Evolutionary conservation across 345 rosid genomes (phyloP).

Genomic region (Citrus glauca): DNA sequence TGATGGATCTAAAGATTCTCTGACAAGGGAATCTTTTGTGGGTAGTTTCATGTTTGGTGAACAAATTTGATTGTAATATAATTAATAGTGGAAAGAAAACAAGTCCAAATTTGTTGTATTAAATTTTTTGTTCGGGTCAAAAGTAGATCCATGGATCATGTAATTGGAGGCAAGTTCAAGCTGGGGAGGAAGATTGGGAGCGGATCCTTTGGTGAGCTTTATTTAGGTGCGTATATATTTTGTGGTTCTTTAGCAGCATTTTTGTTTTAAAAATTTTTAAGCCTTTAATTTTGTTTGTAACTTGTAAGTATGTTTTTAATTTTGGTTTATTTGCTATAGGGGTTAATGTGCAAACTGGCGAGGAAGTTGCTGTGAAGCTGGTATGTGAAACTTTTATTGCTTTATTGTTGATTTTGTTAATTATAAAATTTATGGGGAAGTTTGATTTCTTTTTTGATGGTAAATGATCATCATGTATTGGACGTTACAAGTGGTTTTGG

Average conservation of each 20-base stretch:
- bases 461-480: background rate
- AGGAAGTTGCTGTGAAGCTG: slow-evolving; percentile 91
- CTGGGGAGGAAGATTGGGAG: slow-evolving; percentile 96
- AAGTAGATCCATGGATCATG: slow-evolving; percentile 49
- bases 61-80: slow-evolving; percentile 19
- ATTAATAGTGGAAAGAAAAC: background rate
- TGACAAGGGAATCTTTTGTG: slow-evolving; percentile 12
- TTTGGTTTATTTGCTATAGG: slow-evolving; percentile 33
- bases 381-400: slow-evolving; percentile 29
- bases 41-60: slow-evolving; percentile 20
- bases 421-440: background rate
- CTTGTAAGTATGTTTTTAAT: background rate
- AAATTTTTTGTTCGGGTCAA: slow-evolving; percentile 15
- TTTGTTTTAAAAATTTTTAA: background rate
- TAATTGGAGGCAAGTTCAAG: slow-evolving; percentile 84
- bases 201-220: slow-evolving; percentile 93
- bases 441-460: background rate
- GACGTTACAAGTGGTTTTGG: background rate
- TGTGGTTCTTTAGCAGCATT: slow-evolving; percentile 1
- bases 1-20: slow-evolving; percentile 26
- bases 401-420: background rate
- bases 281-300: background rate
- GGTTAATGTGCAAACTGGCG: slow-evolving; percentile 76
- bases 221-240: slow-evolving; percentile 44
- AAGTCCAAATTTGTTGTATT: background rate